Conservation (phyloP, 176 grass and related monocot species). For the Aechmea fasciata region DNA sequence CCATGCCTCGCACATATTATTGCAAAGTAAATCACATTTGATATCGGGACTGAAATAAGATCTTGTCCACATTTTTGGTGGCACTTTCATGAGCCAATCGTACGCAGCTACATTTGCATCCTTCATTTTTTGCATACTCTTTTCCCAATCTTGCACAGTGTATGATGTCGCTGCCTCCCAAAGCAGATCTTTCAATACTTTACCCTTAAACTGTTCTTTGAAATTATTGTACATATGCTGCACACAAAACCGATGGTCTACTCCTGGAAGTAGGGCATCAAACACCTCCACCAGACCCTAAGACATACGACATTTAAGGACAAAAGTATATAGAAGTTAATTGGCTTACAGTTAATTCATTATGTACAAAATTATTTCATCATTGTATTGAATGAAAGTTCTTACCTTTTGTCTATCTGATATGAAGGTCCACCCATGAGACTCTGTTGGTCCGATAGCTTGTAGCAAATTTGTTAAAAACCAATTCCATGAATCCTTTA, state of each 20-base stretch:
- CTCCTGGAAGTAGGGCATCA: not conserved
- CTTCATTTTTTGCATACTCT: too few species aligned
- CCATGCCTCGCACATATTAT: too few species aligned
- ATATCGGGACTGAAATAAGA: too few species aligned
- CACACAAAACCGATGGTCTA: not conserved
- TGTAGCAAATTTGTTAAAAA: not conserved
- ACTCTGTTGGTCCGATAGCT: not conserved
- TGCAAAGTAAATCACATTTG: too few species aligned
- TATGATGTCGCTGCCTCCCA: too few species aligned
- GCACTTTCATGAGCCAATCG: too few species aligned
- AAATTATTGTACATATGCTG: not conserved
- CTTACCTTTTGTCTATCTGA: not conserved
- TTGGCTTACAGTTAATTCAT: not conserved
- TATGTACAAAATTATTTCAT: not conserved
- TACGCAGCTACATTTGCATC: too few species aligned
- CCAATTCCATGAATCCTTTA: not conserved
- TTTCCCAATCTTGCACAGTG: too few species aligned
- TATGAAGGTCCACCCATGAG: not conserved
- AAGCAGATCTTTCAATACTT: too few species aligned
- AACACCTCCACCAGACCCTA: not conserved
- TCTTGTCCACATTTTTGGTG: too few species aligned
- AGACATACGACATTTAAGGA: not conserved
- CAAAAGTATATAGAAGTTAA: not conserved
- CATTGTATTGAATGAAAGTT: too few species aligned
- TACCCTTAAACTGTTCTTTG: too few species aligned